Base-by-base conservation (phyloP, 177 flowering plant genomes). In the Vitis hybrid region DNA sequence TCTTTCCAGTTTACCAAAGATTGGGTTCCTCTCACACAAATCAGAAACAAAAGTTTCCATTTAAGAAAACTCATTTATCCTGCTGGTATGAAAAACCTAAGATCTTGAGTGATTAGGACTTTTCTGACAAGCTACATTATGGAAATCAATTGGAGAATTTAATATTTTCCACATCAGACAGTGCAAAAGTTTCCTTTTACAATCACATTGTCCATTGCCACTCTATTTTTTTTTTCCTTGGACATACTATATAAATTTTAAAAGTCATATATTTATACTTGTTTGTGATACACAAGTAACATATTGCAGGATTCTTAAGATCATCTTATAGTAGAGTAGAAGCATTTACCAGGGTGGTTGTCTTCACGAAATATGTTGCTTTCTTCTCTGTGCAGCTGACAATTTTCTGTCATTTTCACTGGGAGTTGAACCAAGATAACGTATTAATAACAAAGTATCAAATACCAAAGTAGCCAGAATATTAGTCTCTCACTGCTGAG, bases 331-430 rank as follows among this genome's bases (percentile, higher is more conserved):
- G 6, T 4, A 4, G 6, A 40, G 48, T 15, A 67, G 45, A 50
- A 56, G 32, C 40, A 18, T n/a, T 2, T 59, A 65, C 68, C 63
- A 15, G 8, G 5, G 45, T 54, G 48, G 40, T 71, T 71, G 50
- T 66, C 80, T 66, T 77, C 82, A 60, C 58, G 69, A 64, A 55
- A 52, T 57, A 67, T 63, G 61, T 54, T 72, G 17, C 65, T 72
- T 71, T 77, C 82, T 56, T 72, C 78, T 59, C 57, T 75, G 66
- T 23, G 71, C 54, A 70, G 73, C 67, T 59, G 72, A 63, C 66
- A 65, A 71, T 13, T 68, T 48, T 70, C 82, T 9, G 64, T 32
- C 57, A 61, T n/a, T 65, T 70, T 78, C 40, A 52, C 75, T 59
- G 67, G 4, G 58, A 67, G 75, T 13, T 11, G 48, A 52, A 60